phyloP scores from a whole-genome alignment of 192 early-diverging fungal genomes.

The Rhizophagus clarus region DNA sequence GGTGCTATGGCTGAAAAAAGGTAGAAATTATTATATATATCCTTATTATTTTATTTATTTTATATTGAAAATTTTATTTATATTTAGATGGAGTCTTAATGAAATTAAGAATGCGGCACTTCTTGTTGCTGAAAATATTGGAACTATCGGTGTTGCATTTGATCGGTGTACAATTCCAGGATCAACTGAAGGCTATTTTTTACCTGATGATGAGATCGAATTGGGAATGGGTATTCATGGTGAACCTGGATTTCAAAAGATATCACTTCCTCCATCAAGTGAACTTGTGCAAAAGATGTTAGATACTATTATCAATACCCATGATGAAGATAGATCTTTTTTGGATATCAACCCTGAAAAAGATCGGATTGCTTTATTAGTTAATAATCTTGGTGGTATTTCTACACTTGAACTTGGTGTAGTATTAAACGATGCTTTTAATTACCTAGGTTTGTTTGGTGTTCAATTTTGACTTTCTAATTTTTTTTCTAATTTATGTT shows the following conservation, averaged over 20 bases:
- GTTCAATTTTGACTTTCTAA: not conserved
- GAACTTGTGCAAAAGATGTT: conserved; percentile 58
- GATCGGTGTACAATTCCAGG: conserved; percentile 78
- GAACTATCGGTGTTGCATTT: conserved; percentile 79
- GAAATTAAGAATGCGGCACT: conserved; percentile 57
- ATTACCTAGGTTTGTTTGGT: conserved; percentile 26
- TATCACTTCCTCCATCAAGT: conserved; percentile 47
- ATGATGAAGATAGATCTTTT: conserved; percentile 40
- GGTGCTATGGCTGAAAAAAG: conserved; percentile 70
- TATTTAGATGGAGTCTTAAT: conserved; percentile 52
- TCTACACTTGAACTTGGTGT: conserved; percentile 73
- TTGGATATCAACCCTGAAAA: conserved; percentile 34
- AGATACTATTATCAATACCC: conserved; percentile 47
- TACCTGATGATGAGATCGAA: conserved; percentile 60
- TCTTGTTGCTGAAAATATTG: conserved; percentile 61
- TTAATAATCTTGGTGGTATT: conserved; percentile 84
- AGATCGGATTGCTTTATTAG: conserved; percentile 61
- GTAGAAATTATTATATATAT: conserved; percentile 32
- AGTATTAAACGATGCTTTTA: conserved; percentile 69
- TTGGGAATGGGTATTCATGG: conserved; percentile 84
- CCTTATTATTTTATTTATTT: not conserved
- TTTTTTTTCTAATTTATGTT: not conserved
- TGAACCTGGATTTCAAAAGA: conserved; percentile 74
- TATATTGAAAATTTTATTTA: not conserved
- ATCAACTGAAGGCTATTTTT: conserved; percentile 49